Base-by-base conservation (phyloP, 768 basidiomycete species). In the Mycena maculata region DNA sequence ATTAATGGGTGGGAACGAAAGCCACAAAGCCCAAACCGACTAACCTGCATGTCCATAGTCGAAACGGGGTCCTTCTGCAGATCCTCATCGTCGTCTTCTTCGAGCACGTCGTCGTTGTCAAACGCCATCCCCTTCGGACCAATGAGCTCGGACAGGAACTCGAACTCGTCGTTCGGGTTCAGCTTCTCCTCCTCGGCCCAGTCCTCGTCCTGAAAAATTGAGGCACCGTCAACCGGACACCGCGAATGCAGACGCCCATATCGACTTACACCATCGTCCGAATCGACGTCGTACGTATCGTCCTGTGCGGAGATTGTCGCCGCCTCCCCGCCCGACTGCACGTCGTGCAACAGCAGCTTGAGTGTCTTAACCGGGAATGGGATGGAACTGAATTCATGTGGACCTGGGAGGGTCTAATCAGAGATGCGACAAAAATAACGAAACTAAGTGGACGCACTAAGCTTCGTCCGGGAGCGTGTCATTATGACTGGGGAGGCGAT, bases 341-440 rank as follows among this genome's bases (percentile, higher is more conserved):
- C 81, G 68, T 98, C 96, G 58, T 89, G 89, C 28, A 98, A 76
- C 22, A 99, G 81, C 25, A 99, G 83, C 76, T 99, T 99, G 76
- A 99, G 84, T 0, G 91, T 95, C 78, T 98, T 98, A 65, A 95
- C 87, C 0, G 91, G 93, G 90, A 99, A 98, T 1, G 92, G 83
- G 50, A 98, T 89, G 28, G 85, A 86, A 0, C 93, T 92, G 76
- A 94, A 98, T 76, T 95, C 90, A 60, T 91, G 91, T 2, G 98
- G 97, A 41, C 84, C 95, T 98, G 50, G 63, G 53, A 56, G 36
- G 42, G 11, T 57, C 67, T 75, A 65, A 78, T 77, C 60, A 58
- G 49, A 44, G 63, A 68, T 55, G 33, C 13, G 13, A 7, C 33
- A 36, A 65, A 33, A 52, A 38, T 65, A 30, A 63, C 25, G 67